These are phyloP conservation scores for Kingdonia uniflora DNA, from an alignment of 164 flowering plant species.

Conservation along the genomic window DNA sequence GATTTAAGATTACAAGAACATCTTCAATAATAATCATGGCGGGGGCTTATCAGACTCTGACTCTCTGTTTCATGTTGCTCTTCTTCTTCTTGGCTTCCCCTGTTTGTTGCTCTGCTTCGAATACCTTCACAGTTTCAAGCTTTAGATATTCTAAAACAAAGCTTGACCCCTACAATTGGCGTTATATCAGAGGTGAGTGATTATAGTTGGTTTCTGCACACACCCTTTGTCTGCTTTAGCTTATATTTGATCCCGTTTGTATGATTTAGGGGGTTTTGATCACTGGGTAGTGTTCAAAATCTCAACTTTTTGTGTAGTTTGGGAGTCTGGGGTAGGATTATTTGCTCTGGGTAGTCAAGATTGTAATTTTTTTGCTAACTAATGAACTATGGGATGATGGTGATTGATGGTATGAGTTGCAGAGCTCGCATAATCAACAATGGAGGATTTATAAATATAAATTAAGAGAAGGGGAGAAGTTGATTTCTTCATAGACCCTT, in stretches of 20 bases:
- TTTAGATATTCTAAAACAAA: constrained; percentile 37
- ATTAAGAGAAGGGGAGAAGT: too few relatives aligned
- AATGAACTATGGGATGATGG: background rate
- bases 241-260: background rate
- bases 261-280: background rate
- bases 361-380: background rate
- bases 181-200: constrained; percentile 65
- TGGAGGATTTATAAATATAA: too few relatives aligned
- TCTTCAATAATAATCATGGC: too few relatives aligned
- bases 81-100: constrained; percentile 6
- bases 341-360: background rate
- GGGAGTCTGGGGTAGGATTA: background rate
- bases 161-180: constrained; percentile 55
- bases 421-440: too few relatives aligned
- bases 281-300: constrained; percentile 7
- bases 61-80: background rate
- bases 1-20: too few relatives aligned
- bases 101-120: constrained; percentile 12
- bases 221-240: background rate
- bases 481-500: too few relatives aligned
- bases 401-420: background rate
- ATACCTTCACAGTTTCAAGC: constrained; percentile 46
- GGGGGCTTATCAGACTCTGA: background rate
- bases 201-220: background rate
- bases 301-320: background rate